Evolutionary conservation across 257 asterid genomes (phyloP).

Genomic region (Cruciata laevipes): DNA sequence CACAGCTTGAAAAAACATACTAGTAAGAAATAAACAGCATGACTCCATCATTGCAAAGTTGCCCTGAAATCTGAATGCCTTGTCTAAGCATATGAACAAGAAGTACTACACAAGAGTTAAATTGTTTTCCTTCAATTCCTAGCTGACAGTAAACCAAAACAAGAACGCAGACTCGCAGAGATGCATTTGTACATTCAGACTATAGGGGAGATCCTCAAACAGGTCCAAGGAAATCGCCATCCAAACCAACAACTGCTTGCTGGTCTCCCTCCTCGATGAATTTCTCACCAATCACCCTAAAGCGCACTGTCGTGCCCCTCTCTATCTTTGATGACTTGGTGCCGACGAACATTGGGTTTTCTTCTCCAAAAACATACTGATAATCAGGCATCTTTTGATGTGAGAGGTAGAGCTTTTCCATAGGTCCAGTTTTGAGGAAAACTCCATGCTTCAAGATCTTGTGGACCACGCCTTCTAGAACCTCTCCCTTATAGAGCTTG

Average conservation of each 20-base stretch:
- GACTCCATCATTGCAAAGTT: no score
- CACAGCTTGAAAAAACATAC: no score
- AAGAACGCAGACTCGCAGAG: no score
- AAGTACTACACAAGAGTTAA: no score
- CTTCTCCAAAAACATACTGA: slow-evolving; percentile 59
- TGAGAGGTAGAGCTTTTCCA: slow-evolving; percentile 56
- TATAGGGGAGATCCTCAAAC: slow-evolving; percentile 7
- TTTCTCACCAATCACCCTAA: slow-evolving; percentile 52
- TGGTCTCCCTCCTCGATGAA: slow-evolving; percentile 65
- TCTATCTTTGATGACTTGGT: slow-evolving; percentile 35
- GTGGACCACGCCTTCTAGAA: slow-evolving; percentile 60
- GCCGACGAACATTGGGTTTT: slow-evolving; percentile 45
- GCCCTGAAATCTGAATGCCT: no score
- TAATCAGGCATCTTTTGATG: slow-evolving; percentile 54
- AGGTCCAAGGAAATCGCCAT: slow-evolving; percentile 74
- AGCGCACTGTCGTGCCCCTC: slow-evolving; percentile 40
- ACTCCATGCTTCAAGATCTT: slow-evolving; percentile 57
- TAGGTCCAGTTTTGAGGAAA: slow-evolving; percentile 60
- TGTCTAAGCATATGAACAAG: no score
- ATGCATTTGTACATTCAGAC: background rate
- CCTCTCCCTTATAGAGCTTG: slow-evolving; percentile 69
- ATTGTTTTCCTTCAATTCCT: no score
- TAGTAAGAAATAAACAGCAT: no score
- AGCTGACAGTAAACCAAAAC: no score
- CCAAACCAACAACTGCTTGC: slow-evolving; percentile 55